phyloP scores from a whole-genome alignment of 2,329 filamentous ascomycete genomes.

The Hymenoscyphus fraxineus region DNA sequence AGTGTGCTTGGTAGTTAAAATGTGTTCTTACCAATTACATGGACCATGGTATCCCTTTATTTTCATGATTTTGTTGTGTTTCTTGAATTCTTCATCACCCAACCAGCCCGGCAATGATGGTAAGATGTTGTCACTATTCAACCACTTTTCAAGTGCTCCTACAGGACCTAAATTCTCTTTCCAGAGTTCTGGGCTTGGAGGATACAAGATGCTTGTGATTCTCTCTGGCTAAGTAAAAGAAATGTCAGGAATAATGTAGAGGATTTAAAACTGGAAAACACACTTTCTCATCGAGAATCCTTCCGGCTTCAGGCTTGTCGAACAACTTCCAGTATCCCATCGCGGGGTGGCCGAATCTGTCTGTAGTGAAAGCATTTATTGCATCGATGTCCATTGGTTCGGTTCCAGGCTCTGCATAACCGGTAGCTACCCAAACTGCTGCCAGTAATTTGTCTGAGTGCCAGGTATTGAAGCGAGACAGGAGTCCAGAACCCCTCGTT shows the following conservation, averaged over 20 bases:
- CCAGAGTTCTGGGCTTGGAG: neutral
- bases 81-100: neutral
- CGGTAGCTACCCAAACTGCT: slow-evolving; percentile 12
- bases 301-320: slow-evolving; percentile 15
- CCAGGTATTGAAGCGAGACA: slow-evolving; percentile 16
- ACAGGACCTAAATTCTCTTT: slow-evolving; percentile 6
- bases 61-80: neutral
- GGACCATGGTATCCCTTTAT: slow-evolving; percentile 4
- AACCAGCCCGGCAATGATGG: neutral
- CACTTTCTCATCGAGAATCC: slow-evolving; percentile 5
- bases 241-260: neutral
- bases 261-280: neutral
- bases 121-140: neutral
- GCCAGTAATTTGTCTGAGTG: slow-evolving; percentile 13
- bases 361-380: slow-evolving; percentile 12
- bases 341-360: slow-evolving; percentile 14
- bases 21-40: slow-evolving; percentile 4
- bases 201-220: neutral
- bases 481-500: slow-evolving; percentile 15
- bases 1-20: neutral
- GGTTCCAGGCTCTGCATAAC: slow-evolving; percentile 10
- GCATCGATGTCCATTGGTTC: slow-evolving; percentile 10
- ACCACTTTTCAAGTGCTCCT: slow-evolving; percentile 5
- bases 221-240: neutral
- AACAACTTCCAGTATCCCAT: slow-evolving; percentile 21